Evolutionary conservation across 2,329 filamentous ascomycete species (phyloP).

Genomic region (Calonectria pseudoreteaudii): DNA sequence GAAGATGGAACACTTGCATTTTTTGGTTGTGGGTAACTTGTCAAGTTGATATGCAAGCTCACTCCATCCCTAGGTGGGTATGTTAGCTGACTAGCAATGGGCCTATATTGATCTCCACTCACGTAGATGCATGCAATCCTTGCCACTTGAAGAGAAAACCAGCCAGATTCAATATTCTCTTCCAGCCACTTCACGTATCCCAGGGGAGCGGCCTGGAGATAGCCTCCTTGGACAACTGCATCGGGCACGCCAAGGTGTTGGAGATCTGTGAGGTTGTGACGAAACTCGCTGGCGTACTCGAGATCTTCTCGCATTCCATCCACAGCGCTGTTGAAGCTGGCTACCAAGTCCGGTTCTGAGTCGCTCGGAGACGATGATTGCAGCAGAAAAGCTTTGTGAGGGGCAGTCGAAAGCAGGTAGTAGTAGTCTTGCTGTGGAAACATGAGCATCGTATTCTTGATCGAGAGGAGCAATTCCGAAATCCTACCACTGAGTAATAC

Average conservation of each 20-base stretch:
- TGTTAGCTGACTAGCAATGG: background rate
- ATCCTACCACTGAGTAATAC: background rate
- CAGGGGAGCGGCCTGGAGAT: background rate
- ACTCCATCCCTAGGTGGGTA: background rate
- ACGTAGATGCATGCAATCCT: background rate
- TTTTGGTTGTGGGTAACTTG: background rate
- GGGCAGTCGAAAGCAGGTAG: background rate
- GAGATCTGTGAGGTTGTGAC: background rate
- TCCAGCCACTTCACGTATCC: background rate
- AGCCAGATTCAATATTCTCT: background rate
- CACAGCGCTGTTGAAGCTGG: background rate
- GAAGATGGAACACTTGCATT: background rate
- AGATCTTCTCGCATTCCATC: background rate
- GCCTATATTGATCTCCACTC: background rate
- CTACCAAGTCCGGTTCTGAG: background rate
- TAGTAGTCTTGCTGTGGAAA: background rate
- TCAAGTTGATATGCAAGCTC: background rate
- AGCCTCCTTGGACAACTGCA: background rate
- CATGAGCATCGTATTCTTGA: background rate
- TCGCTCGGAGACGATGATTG: background rate
- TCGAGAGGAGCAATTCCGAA: no score
- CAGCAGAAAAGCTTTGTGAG: background rate
- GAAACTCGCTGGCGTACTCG: background rate
- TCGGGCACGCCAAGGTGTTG: background rate
- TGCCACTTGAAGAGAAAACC: background rate